Evolutionary conservation across 345 rosid genomes (phyloP), one percentile per base, ranked within the genome.

Genomic region (Eucalyptus cloeziana): DNA sequence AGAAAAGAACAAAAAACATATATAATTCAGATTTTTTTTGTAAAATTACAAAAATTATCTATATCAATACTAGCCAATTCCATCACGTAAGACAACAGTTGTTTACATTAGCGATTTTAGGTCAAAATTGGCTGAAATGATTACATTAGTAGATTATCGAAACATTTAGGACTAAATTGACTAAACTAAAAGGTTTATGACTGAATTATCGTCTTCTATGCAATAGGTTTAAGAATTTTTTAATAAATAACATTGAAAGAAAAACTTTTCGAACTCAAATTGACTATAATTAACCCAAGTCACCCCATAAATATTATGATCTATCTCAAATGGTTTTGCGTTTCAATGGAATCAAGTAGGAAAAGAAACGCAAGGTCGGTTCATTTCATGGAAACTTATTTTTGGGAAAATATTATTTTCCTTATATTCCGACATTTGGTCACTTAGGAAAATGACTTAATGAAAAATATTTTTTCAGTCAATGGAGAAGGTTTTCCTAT

Each of bases 21-120:
- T 30, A 62, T 27, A 30, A 62, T 30, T 27, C 4, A 56, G 5
- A 24, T 62, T 62, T 14, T 4, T n/a, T 15, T n/a, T 13, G 3
- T 14, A n/a, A 30, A 64, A 13, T 64, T 64, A 4, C 9, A 64
- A 64, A n/a, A 13, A 62, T 62, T 6, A 6, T 13, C 4, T 30
- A 64, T 14, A 6, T 14, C 2, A 4, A 0, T 64, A 5, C 4
- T 1, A 31, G 4, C 2, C 4, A 0, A 30, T 3, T 1, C 1
- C 4, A 15, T n/a, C 76, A 64, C 2, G 2, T 64, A n/a, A 7
- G 5, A 64, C 9, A 31, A 7, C 5, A 0, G 7, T 14, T 64
- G 19, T 64, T 2, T 1, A n/a, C 5, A 2, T 64, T 15, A n/a
- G 37, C 3, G 19, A 64, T 64, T 64, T 64, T 2, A 0, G 5